These are phyloP conservation scores for Phialocephala sp. DNA, from an alignment of 2,329 filamentous ascomycete genomes.

Conservation along the genomic window DNA sequence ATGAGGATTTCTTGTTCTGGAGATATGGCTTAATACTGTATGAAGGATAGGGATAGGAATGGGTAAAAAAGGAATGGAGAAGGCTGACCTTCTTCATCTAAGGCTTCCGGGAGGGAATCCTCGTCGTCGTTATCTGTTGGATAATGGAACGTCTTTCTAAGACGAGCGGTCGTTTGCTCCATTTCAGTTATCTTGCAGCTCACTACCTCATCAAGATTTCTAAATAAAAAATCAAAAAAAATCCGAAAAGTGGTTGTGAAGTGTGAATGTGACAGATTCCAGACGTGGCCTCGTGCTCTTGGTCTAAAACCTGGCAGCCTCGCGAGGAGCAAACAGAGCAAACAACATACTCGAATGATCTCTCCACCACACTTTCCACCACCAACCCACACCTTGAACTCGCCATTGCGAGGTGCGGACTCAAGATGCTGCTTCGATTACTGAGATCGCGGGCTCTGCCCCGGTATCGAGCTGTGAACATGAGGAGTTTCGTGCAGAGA, in stretches of 20 bases:
- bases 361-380: slow-evolving; percentile 4
- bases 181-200: slow-evolving; percentile 22
- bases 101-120: slow-evolving; percentile 59
- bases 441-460: slow-evolving; percentile 36
- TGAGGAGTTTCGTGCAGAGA: slow-evolving; percentile 40
- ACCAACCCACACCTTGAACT: slow-evolving; percentile 8
- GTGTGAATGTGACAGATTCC: not conserved
- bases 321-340: slow-evolving; percentile 30
- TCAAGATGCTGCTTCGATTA: slow-evolving; percentile 41
- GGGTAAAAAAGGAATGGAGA: too few species aligned
- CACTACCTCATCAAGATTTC: not conserved
- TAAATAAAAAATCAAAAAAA: too few species aligned
- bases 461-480: slow-evolving; percentile 24
- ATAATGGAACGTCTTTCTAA: slow-evolving; percentile 81
- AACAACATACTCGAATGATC: slow-evolving; percentile 23
- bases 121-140: slow-evolving; percentile 63
- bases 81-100: slow-evolving; percentile 75
- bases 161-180: slow-evolving; percentile 55
- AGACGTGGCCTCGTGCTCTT: not conserved
- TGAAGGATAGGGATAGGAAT: not conserved
- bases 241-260: not conserved
- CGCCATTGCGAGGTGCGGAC: not conserved
- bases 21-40: not conserved
- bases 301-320: slow-evolving; percentile 14
- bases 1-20: slow-evolving; percentile 71